phyloP scores from a whole-genome alignment of 805 yeast species.

The Suhomyces sp. region DNA sequence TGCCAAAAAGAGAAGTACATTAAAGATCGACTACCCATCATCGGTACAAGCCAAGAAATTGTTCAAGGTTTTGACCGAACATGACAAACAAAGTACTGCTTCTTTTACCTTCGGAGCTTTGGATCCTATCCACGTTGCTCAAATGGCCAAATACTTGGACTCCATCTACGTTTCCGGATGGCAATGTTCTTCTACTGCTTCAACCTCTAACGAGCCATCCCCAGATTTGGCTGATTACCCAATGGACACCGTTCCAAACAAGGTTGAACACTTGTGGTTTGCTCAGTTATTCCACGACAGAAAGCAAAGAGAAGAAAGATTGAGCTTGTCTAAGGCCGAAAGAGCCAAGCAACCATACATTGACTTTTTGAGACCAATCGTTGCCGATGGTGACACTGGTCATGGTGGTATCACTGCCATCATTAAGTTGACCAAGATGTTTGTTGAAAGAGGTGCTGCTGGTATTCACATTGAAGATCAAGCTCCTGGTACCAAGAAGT shows the following conservation, averaged over 20 bases:
- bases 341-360: constrained; percentile 69
- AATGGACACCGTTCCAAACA: constrained; percentile 97
- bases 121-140: constrained; percentile 93
- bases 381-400: constrained; percentile 98
- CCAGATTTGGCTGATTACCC: constrained; percentile 99
- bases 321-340: constrained; percentile 56
- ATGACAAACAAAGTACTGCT: constrained; percentile 66
- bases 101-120: constrained; percentile 94
- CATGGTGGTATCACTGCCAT: constrained; percentile 98
- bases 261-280: constrained; percentile 94
- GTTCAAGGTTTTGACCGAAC: constrained; percentile 65
- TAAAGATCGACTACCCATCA: constrained; percentile 74
- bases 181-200: constrained; percentile 98
- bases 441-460: constrained; percentile 97
- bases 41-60: constrained; percentile 79
- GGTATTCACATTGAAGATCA: constrained; percentile 99
- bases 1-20: constrained; percentile 81
- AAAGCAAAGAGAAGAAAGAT: constrained; percentile 87
- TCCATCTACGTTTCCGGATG: constrained; percentile 94
- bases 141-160: constrained; percentile 95
- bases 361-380: constrained; percentile 90
- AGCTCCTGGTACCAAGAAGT: constrained; percentile 97
- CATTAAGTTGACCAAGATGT: constrained; percentile 90
- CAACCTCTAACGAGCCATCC: constrained; percentile 95
- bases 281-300: constrained; percentile 97